Percentiles rank a stretch among this genome's conserved stretches.
Evolutionary conservation across 2,329 filamentous ascomycete genomes (phyloP).

Genomic region (Lasiodiplodia sp.): DNA sequence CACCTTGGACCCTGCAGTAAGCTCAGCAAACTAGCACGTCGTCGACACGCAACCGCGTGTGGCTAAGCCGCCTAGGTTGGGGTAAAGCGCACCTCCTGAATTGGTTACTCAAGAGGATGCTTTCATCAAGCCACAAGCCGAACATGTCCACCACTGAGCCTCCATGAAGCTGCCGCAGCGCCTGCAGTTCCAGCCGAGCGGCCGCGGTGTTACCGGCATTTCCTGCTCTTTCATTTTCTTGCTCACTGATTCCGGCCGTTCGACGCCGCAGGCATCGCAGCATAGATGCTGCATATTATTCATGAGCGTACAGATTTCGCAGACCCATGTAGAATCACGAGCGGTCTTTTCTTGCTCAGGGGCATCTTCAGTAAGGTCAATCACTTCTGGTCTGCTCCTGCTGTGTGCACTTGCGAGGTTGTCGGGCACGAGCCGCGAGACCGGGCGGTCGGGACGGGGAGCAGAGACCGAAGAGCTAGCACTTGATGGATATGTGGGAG

Average conservation of each 20-base stretch:
- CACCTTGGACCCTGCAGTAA: background rate
- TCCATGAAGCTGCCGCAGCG: conserved; percentile 69
- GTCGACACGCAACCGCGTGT: background rate
- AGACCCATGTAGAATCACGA: conserved; percentile 60
- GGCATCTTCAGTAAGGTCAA: conserved; percentile 31
- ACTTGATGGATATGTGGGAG: background rate
- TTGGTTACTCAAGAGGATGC: conserved; percentile 35
- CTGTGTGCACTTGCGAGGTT: conserved; percentile 27
- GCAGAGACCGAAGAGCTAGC: conserved; percentile 14
- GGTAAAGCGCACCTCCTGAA: background rate
- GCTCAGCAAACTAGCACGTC: background rate
- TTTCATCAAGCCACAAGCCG: conserved; percentile 67
- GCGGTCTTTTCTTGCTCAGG: conserved; percentile 36
- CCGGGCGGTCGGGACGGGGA: conserved; percentile 39
- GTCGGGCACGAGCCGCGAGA: conserved; percentile 45
- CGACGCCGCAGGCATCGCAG: conserved; percentile 67
- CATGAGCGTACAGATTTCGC: conserved; percentile 67
- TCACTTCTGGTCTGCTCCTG: conserved; percentile 29
- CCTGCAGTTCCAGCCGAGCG: conserved; percentile 66
- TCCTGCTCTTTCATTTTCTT: conserved; percentile 36
- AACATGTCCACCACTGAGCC: conserved; percentile 70
- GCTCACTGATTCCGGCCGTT: conserved; percentile 56
- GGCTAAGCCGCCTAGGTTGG: background rate
- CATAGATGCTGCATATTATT: conserved; percentile 66
- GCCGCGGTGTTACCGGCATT: conserved; percentile 44